A percentile compares a stretch with the other conserved stretches of the same genome.
Evolutionary conservation across 305 asterid genomes (phyloP).

Genomic region (Coffea humblotiana): DNA sequence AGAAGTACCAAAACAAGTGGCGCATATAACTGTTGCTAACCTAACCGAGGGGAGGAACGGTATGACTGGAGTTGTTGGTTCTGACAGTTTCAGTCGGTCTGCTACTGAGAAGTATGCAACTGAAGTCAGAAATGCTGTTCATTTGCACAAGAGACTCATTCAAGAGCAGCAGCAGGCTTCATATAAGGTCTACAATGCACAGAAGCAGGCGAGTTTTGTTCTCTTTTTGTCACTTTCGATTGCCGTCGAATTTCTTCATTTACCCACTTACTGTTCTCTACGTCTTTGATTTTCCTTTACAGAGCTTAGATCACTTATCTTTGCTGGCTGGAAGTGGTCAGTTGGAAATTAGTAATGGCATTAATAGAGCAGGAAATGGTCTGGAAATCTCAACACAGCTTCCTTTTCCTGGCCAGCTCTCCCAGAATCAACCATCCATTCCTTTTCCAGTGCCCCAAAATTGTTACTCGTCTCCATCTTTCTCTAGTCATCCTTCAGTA

Average conservation of each 20-base stretch:
- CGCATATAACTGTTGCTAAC: slow-evolving; percentile 17
- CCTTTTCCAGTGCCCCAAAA: slow-evolving; percentile 40
- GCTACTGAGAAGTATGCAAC: slow-evolving; percentile 34
- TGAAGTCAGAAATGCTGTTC: slow-evolving; percentile 49
- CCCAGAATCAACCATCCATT: slow-evolving; percentile 37
- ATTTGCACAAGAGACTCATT: slow-evolving; percentile 48
- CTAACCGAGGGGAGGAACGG: slow-evolving; percentile 22
- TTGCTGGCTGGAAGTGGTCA: slow-evolving; percentile 39
- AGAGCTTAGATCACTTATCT: slow-evolving; percentile 48
- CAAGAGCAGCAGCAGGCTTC: slow-evolving; percentile 53
- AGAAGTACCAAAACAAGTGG: slow-evolving; percentile 34
- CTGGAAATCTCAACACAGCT: slow-evolving; percentile 25
- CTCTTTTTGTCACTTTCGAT: slow-evolving; percentile 1
- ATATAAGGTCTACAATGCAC: slow-evolving; percentile 30
- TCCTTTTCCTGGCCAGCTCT: slow-evolving; percentile 32
- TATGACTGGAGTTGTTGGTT: slow-evolving; percentile 25
- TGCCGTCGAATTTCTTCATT: neutral
- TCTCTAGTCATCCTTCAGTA: slow-evolving; percentile 35
- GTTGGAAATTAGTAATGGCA: slow-evolving; percentile 27
- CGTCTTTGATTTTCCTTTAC: slow-evolving; percentile 19
- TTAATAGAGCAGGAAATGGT: slow-evolving; percentile 25
- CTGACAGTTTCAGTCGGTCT: slow-evolving; percentile 15
- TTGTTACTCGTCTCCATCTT: slow-evolving; percentile 39
- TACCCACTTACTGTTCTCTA: neutral
- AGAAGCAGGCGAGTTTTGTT: slow-evolving; percentile 45